These are phyloP conservation scores for Ceratonia siliqua DNA, from an alignment of 306 rosid species.

Conservation along the genomic window DNA sequence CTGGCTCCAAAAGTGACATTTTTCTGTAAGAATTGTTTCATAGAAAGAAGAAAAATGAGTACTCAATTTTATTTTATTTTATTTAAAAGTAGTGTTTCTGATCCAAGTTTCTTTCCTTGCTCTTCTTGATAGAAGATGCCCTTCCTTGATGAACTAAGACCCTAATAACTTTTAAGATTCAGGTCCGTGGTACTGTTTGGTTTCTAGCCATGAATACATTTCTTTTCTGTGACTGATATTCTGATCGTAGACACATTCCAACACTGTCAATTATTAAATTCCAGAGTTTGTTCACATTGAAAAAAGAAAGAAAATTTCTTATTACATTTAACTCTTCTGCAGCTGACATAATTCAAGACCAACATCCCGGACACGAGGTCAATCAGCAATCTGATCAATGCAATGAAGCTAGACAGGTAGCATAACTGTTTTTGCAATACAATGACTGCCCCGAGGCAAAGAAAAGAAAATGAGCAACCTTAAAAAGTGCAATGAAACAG, in stretches of 20 bases:
- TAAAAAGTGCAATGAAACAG: constrained; percentile 45
- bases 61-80: no score
- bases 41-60: no score
- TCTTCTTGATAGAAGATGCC: neutral
- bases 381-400: constrained; percentile 36
- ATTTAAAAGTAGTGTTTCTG: no score
- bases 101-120: neutral
- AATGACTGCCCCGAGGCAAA: constrained; percentile 12
- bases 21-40: neutral
- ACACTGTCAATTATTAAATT: constrained; percentile 4
- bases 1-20: neutral
- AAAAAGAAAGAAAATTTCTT: neutral
- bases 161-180: neutral
- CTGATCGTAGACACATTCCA: neutral
- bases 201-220: neutral
- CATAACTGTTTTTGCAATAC: neutral
- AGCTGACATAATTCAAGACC: constrained; percentile 47
- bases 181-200: neutral
- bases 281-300: neutral
- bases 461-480: constrained; percentile 25
- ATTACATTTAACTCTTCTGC: constrained; percentile 38
- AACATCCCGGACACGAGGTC: constrained; percentile 39
- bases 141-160: neutral
- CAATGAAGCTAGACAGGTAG: constrained; percentile 53
- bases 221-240: constrained; percentile 6